These are phyloP conservation scores for Calonectria hawksworthii DNA, from an alignment of 2,329 filamentous ascomycete species.

Conservation along the genomic window DNA sequence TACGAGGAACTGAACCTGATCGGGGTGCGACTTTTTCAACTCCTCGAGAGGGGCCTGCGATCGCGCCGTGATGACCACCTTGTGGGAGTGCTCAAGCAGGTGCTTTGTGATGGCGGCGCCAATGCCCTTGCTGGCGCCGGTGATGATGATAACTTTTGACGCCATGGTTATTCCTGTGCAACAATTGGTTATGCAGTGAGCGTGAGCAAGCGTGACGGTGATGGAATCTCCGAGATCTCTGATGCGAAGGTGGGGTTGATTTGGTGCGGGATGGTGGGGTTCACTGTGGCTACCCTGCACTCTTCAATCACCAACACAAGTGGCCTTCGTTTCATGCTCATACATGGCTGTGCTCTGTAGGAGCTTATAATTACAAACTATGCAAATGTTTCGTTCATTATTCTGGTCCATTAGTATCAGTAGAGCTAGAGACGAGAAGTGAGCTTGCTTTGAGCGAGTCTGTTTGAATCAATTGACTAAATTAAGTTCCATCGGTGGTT, in stretches of 20 bases:
- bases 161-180: slow-evolving; percentile 52
- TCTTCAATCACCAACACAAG: background rate
- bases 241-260: slow-evolving; percentile 13
- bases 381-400: background rate
- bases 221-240: background rate
- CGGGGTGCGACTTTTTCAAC: slow-evolving; percentile 63
- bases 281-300: slow-evolving; percentile 40
- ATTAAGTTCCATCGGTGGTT: background rate
- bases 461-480: background rate
- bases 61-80: slow-evolving; percentile 71
- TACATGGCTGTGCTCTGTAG: background rate
- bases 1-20: slow-evolving; percentile 68
- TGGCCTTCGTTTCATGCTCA: background rate
- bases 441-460: too few relatives aligned
- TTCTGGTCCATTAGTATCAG: background rate
- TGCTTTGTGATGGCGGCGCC: slow-evolving; percentile 68
- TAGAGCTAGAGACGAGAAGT: background rate
- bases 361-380: background rate
- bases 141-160: slow-evolving; percentile 79
- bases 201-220: slow-evolving; percentile 4
- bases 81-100: slow-evolving; percentile 68
- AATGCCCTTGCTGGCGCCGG: slow-evolving; percentile 74
- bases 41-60: slow-evolving; percentile 63
- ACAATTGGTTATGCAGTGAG: background rate
- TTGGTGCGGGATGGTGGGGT: slow-evolving; percentile 33